These are phyloP conservation scores for Cudoniella acicularis DNA, from an alignment of 495 filamentous ascomycete species.

Conservation along the genomic window DNA sequence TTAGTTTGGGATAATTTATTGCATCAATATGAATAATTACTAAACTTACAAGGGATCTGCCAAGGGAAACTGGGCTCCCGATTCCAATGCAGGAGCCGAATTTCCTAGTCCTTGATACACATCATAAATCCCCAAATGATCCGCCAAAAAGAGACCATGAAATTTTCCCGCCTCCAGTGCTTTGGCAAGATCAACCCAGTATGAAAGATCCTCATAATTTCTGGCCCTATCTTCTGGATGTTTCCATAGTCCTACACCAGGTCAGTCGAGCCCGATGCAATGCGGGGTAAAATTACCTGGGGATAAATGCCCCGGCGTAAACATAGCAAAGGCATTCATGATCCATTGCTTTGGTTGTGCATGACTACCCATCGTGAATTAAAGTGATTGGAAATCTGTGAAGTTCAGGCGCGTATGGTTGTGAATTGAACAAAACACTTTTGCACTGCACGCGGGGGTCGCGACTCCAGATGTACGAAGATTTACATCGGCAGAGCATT, in stretches of 20 bases:
- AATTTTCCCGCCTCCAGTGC: slow-evolving; percentile 57
- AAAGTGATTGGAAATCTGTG: background rate
- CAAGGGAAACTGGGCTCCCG: background rate
- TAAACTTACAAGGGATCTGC: slow-evolving; percentile 52
- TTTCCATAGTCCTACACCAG: background rate
- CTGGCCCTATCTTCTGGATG: background rate
- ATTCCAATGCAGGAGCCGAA: slow-evolving; percentile 32
- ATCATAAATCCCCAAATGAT: slow-evolving; percentile 54
- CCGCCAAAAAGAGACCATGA: slow-evolving; percentile 62
- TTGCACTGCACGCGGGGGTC: too few species aligned
- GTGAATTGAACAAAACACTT: background rate
- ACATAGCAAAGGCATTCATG: background rate
- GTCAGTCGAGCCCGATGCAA: too few species aligned
- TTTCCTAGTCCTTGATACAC: slow-evolving; percentile 50
- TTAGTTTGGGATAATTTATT: too few species aligned
- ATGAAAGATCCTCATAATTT: background rate
- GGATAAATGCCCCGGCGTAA: background rate
- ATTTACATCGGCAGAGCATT: too few species aligned
- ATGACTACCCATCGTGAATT: background rate
- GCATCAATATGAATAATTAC: too few species aligned
- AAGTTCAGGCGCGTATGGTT: background rate
- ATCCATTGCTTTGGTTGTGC: background rate
- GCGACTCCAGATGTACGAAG: too few species aligned
- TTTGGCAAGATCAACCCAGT: slow-evolving; percentile 21
- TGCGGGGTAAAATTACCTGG: too few species aligned